Percentiles rank a stretch among this genome's conserved stretches.
These are phyloP conservation scores for Zoysia japonica DNA, from an alignment of 176 grass and related monocot genomes.

Conservation along the genomic window DNA sequence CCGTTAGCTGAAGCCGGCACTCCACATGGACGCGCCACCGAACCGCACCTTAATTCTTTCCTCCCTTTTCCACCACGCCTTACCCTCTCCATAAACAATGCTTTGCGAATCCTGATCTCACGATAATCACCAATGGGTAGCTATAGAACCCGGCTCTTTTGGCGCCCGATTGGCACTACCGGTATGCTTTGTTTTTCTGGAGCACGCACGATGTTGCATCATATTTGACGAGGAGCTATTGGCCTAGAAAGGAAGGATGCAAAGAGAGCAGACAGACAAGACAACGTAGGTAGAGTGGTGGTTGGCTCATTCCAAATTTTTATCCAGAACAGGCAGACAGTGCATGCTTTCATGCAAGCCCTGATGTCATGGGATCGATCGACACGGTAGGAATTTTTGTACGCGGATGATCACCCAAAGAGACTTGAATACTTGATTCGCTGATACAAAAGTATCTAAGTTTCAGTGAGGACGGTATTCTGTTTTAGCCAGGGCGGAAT, in stretches of 20 bases:
- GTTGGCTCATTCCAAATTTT: slow-evolving; percentile 12
- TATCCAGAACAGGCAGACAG: not conserved
- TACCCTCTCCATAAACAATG: not conserved
- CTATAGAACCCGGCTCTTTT: not conserved
- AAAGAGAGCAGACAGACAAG: not conserved
- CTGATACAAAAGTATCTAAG: not conserved
- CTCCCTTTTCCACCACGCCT: not conserved
- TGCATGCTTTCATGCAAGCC: slow-evolving; percentile 17
- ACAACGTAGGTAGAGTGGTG: slow-evolving; percentile 18
- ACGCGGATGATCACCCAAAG: not conserved
- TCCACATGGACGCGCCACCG: slow-evolving; percentile 34
- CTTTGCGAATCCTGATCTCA: no score
- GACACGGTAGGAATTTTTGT: slow-evolving; percentile 6
- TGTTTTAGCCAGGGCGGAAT: no score
- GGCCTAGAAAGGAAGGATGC: not conserved
- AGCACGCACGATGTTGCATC: slow-evolving; percentile 13
- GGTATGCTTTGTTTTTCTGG: not conserved
- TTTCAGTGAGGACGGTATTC: not conserved
- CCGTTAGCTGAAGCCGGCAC: slow-evolving; percentile 19
- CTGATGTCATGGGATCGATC: slow-evolving; percentile 22
- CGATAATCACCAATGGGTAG: not conserved
- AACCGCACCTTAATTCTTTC: slow-evolving; percentile 13
- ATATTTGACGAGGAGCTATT: slow-evolving; percentile 13
- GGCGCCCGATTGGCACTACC: not conserved
- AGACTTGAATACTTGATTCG: not conserved